Evolutionary conservation across 495 filamentous ascomycete species (phyloP).

Genomic region (Haplographium delicatum): DNA sequence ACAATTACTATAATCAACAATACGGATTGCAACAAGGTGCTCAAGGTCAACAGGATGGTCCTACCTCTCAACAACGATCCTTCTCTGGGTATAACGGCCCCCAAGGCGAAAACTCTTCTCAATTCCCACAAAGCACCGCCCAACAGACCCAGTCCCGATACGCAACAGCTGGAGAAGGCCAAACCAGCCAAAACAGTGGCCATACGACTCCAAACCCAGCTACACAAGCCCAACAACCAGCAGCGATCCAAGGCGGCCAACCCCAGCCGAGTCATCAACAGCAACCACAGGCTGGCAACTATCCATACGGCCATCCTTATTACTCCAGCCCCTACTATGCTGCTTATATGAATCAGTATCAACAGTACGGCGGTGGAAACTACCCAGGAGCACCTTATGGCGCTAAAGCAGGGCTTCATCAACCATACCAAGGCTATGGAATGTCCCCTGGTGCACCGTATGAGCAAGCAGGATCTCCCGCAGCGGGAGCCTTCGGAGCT

Average conservation of each 20-base stretch:
- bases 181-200: conserved; percentile 75
- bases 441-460: conserved; percentile 67
- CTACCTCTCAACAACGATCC: conserved; percentile 59
- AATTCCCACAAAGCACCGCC: conserved; percentile 65
- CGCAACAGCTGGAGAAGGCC: conserved; percentile 61
- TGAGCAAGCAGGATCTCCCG: conserved; percentile 74
- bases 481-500: conserved; percentile 60
- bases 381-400: conserved; percentile 69
- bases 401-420: conserved; percentile 71
- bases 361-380: conserved; percentile 61
- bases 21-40: conserved; percentile 64
- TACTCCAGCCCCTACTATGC: conserved; percentile 75
- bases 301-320: conserved; percentile 72
- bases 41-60: conserved; percentile 66
- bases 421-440: conserved; percentile 70
- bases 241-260: conserved; percentile 43
- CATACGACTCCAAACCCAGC: conserved; percentile 85
- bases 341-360: conserved; percentile 68
- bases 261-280: conserved; percentile 50
- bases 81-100: conserved; percentile 73
- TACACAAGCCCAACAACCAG: conserved; percentile 51
- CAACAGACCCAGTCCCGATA: conserved; percentile 61
- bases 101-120: conserved; percentile 66
- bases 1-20: conserved; percentile 67
- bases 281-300: conserved; percentile 61